Evolutionary conservation across 441 rosid genomes (phyloP), one percentile per base, ranked within the genome.

Genomic region (Euphorbia neoarborescens): DNA sequence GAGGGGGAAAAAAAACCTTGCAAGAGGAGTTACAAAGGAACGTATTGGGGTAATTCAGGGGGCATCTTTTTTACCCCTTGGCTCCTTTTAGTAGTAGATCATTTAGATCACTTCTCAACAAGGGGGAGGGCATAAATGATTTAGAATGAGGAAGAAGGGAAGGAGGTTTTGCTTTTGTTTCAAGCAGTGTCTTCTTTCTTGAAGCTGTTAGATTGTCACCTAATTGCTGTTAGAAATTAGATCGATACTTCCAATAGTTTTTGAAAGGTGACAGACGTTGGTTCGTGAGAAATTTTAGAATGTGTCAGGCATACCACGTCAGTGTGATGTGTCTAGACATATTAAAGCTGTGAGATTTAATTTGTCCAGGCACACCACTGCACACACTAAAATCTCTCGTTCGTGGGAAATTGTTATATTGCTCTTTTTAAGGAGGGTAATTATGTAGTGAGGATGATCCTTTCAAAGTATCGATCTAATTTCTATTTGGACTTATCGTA

Each of bases 111-210:
- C 82, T 66, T 81, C 75, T 53, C 74, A 69, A 76, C 64, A 51
- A 62, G 42, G 62, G 42, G 62, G 61, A 69, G 46, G 59, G 71
- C 25, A 73, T 58, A 59, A 5, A 59, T 71, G 54, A 65, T 54
- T 48, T 77, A 75, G 89, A 84, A 86, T 88, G 74, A 79, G 71
- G 66, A 73, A 77, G 80, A 86, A 87, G 93, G 93, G 80, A 80
- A 84, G 62, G 82, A 40, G 77, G 51, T 68, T 48, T 83, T 76
- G 87, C 88, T 85, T 87, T 63, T 74, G 66, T 81, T 77, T 77
- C 78, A 79, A 81, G 88, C 66, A 75, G 72, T 56, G 34, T 64
- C 58, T 57, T 20, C 54, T 66, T 62, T 60, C 8, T 38, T 35
- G 44, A 68, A 66, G 72, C 73, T 78, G 78, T 74, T 76, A 66